These are phyloP conservation scores for Boletus sp. DNA, from an alignment of 768 basidiomycete genomes.

Conservation along the genomic window DNA sequence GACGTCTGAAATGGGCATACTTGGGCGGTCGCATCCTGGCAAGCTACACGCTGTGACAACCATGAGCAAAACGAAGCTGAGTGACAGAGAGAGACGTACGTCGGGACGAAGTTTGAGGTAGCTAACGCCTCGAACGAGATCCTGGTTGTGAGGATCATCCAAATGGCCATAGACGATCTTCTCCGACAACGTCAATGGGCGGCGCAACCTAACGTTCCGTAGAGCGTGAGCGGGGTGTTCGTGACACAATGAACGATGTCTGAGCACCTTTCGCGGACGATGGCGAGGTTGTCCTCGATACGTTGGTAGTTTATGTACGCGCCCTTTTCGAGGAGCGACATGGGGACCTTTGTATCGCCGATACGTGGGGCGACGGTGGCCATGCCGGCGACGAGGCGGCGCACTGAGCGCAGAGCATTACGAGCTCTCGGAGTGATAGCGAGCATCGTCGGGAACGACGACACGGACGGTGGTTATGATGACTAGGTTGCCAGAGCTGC, in stretches of 20 bases:
- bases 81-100: conserved; percentile 49
- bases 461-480: not conserved
- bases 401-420: conserved; percentile 49
- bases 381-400: conserved; percentile 65
- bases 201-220: conserved; percentile 58
- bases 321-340: conserved; percentile 81
- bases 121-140: conserved; percentile 87
- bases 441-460: conserved; percentile 55
- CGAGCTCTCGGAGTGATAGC: conserved; percentile 54
- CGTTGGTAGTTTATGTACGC: conserved; percentile 93
- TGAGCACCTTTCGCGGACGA: conserved; percentile 77
- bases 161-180: conserved; percentile 98
- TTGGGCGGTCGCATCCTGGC: conserved; percentile 90
- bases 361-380: conserved; percentile 80
- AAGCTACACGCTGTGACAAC: conserved; percentile 68
- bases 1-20: conserved; percentile 38
- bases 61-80: conserved; percentile 2
- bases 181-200: conserved; percentile 91
- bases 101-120: conserved; percentile 98
- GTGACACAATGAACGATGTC: not conserved
- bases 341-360: conserved; percentile 86
- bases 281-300: conserved; percentile 93
- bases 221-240: not conserved
- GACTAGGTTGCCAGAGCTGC: too few species aligned
- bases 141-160: conserved; percentile 89